Percentiles rank a stretch among this genome's conserved stretches.
phyloP scores from a whole-genome alignment of 2,329 filamentous ascomycete genomes.

The Fusarium albidum region DNA sequence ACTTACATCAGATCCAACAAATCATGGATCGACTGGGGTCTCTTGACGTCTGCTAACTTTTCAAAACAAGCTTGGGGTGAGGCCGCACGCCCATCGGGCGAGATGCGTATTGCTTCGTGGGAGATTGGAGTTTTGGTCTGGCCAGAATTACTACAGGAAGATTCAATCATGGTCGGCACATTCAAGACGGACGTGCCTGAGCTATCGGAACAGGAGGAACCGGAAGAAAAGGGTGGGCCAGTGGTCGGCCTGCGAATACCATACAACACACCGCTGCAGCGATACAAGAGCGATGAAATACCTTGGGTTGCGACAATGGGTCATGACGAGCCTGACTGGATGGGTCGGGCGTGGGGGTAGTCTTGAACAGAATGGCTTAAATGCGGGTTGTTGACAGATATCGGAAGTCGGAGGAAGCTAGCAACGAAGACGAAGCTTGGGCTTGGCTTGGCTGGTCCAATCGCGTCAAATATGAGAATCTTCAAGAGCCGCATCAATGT shows the following conservation, averaged over 20 bases:
- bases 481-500: conserved; percentile 11
- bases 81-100: conserved; percentile 60
- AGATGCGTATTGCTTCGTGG: conserved; percentile 79
- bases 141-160: conserved; percentile 66
- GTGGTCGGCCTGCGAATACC: conserved; percentile 79
- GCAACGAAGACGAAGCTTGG: background rate
- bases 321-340: conserved; percentile 70
- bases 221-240: conserved; percentile 38
- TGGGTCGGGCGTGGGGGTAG: conserved; percentile 51
- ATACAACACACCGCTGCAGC: conserved; percentile 79
- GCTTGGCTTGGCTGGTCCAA: conserved; percentile 15
- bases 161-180: conserved; percentile 70
- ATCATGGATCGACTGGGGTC: conserved; percentile 79
- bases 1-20: conserved; percentile 77
- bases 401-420: conserved; percentile 18
- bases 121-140: conserved; percentile 86
- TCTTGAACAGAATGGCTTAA: conserved; percentile 7
- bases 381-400: conserved; percentile 5
- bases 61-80: conserved; percentile 92
- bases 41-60: conserved; percentile 90
- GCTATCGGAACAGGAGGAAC: conserved; percentile 22
- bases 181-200: conserved; percentile 69
- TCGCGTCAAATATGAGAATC: conserved; percentile 18
- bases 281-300: conserved; percentile 68
- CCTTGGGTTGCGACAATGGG: conserved; percentile 78